phyloP scores from a whole-genome alignment of 495 filamentous ascomycete genomes.

The Neurospora sp. region DNA sequence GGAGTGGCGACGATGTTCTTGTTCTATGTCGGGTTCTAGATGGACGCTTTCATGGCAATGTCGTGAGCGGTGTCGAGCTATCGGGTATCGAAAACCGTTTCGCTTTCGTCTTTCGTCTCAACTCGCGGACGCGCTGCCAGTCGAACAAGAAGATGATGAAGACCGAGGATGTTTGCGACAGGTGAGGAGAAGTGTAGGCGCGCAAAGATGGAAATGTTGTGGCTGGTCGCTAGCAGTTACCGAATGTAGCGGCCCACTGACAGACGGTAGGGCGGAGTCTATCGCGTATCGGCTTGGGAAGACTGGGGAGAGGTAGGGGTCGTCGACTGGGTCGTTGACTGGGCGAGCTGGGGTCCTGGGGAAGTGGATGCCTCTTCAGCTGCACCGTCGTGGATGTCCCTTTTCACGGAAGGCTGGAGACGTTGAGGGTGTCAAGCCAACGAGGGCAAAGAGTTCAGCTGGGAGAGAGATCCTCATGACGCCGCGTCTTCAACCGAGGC shows the following conservation, averaged over 20 bases:
- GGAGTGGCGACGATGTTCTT: not conserved
- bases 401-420: not conserved
- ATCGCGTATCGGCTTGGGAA: not conserved
- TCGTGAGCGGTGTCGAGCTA: not conserved
- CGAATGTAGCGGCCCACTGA: not conserved
- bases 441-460: not conserved
- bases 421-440: not conserved
- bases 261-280: not conserved
- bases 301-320: not conserved
- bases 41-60: not conserved
- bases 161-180: not conserved
- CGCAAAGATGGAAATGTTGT: not conserved
- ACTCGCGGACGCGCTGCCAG: not conserved
- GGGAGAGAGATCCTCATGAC: not conserved
- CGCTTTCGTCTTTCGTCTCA: not conserved
- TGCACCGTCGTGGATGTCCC: not conserved
- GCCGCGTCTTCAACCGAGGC: conserved; percentile 16
- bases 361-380: not conserved
- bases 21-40: not conserved
- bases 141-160: not conserved
- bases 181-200: not conserved
- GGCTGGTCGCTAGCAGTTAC: not conserved
- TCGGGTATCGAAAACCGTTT: not conserved
- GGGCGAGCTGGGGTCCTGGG: not conserved
- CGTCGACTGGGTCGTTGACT: not conserved